These are phyloP conservation scores for Colletotrichum cordylinicola DNA, from an alignment of 2,329 filamentous ascomycete genomes.

Conservation along the genomic window DNA sequence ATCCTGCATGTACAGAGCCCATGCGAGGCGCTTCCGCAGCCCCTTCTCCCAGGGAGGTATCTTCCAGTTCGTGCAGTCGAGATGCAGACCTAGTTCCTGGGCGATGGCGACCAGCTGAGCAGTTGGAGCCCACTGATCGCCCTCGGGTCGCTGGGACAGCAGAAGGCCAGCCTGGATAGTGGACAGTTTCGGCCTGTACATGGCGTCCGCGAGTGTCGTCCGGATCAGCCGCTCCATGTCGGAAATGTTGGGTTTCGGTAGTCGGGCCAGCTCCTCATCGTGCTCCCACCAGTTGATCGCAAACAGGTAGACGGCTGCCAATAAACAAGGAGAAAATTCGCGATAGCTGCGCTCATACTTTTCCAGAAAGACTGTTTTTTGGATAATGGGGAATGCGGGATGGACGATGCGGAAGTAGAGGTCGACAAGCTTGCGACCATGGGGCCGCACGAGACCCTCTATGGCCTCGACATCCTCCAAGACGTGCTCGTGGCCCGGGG, in stretches of 20 bases:
- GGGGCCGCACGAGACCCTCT: conserved; percentile 76
- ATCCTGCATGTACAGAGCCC: conserved; percentile 94
- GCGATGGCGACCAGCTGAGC: conserved; percentile 86
- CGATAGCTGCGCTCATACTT: conserved; percentile 76
- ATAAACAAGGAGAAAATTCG: conserved; percentile 76
- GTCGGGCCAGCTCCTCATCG: conserved; percentile 67
- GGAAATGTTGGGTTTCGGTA: conserved; percentile 73
- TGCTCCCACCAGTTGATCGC: conserved; percentile 90
- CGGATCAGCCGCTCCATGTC: conserved; percentile 77
- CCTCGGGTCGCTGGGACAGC: conserved; percentile 76
- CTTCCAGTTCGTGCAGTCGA: conserved; percentile 87
- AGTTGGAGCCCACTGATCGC: conserved; percentile 83
- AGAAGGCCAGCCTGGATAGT: conserved; percentile 80
- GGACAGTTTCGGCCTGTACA: conserved; percentile 82
- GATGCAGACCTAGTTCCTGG: conserved; percentile 87
- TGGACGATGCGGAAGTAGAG: conserved; percentile 84
- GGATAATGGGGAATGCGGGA: conserved; percentile 81
- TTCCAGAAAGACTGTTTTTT: conserved; percentile 81
- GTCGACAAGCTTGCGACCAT: conserved; percentile 79
- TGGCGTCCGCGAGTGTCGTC: conserved; percentile 75
- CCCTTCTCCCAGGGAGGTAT: conserved; percentile 89
- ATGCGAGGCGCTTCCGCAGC: conserved; percentile 82
- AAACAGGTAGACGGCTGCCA: conserved; percentile 84
- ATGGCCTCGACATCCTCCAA: conserved; percentile 73
- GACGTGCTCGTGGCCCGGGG: conserved; percentile 74